A percentile compares a stretch with the other conserved stretches of the same genome.
Conservation (phyloP, 441 rosid genomes). For the Erodium moschatum region DNA sequence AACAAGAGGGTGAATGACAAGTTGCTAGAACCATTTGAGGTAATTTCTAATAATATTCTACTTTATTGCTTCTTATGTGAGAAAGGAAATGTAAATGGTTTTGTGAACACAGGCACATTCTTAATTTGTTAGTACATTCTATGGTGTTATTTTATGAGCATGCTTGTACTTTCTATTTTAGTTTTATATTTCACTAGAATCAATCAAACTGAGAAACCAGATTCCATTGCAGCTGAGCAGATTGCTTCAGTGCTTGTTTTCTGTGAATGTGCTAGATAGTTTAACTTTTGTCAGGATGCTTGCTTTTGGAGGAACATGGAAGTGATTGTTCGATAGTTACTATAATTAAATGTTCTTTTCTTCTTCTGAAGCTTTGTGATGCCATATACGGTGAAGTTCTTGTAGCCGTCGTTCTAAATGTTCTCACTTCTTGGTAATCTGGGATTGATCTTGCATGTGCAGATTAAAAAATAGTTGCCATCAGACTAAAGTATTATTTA, state of each 20-base stretch:
- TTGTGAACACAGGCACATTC: neutral
- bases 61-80: conserved; percentile 6
- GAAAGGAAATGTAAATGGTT: neutral
- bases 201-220: conserved; percentile 10
- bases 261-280: neutral
- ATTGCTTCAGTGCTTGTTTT: neutral
- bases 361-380: neutral
- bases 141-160: conserved; percentile 2
- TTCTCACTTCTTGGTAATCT: neutral
- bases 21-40: conserved; percentile 87
- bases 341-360: neutral
- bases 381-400: neutral
- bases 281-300: neutral
- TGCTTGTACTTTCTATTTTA: neutral
- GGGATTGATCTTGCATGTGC: neutral
- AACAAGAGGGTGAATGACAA: conserved; percentile 65
- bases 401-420: neutral
- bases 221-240: neutral
- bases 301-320: neutral
- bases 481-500: neutral
- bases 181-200: neutral
- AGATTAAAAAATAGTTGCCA: neutral
- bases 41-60: conserved; percentile 23
- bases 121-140: neutral
- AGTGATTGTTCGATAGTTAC: neutral